Percentiles rank a stretch among this genome's conserved stretches.
These are phyloP conservation scores for Cryptosporidium sp. DNA, from an alignment of 169 alveolate species.

Conservation along the genomic window DNA sequence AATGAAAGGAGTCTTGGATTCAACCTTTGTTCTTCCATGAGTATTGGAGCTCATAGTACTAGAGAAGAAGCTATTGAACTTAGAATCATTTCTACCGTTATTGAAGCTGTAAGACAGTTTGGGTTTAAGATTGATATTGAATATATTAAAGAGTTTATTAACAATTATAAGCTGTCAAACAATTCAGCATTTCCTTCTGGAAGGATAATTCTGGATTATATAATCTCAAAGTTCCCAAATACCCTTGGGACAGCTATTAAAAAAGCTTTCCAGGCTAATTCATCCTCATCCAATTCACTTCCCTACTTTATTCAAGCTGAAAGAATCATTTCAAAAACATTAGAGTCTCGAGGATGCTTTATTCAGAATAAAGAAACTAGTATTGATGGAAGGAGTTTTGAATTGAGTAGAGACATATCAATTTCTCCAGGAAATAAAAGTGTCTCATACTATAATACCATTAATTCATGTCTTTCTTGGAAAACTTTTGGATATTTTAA, in stretches of 20 bases:
- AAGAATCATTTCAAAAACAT: background rate
- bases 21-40: slow-evolving; percentile 42
- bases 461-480: slow-evolving; percentile 69
- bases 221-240: slow-evolving; percentile 12
- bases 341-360: background rate
- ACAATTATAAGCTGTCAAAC: background rate
- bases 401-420: background rate
- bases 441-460: slow-evolving; percentile 6
- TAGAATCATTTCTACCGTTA: slow-evolving; percentile 46
- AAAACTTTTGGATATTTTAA: slow-evolving; percentile 62
- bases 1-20: slow-evolving; percentile 26
- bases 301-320: slow-evolving; percentile 57
- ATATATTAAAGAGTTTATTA: slow-evolving; percentile 29
- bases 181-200: slow-evolving; percentile 41
- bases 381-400: background rate
- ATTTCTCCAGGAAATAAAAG: background rate
- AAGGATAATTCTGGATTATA: slow-evolving; percentile 1
- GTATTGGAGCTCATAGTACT: slow-evolving; percentile 72
- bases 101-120: slow-evolving; percentile 60
- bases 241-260: slow-evolving; percentile 23
- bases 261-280: slow-evolving; percentile 17
- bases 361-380: background rate
- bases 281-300: background rate
- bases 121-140: slow-evolving; percentile 34
- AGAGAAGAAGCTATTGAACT: slow-evolving; percentile 60